These are phyloP conservation scores for Capsicum pubescens DNA, from an alignment of 257 asterid genomes.

Conservation along the genomic window DNA sequence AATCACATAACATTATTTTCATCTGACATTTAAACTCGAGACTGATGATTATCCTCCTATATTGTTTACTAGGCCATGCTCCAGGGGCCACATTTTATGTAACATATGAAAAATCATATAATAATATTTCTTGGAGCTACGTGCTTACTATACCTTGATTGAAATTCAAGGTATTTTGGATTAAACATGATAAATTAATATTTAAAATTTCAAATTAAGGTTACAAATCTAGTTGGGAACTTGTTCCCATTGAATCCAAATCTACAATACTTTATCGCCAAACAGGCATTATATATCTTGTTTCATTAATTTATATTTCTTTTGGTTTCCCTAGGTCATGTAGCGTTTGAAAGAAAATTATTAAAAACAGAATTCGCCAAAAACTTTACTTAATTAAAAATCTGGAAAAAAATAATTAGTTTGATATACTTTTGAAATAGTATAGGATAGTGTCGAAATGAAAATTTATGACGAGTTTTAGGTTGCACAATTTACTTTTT, in stretches of 20 bases:
- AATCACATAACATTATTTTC: too few relatives aligned
- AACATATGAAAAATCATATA: background rate
- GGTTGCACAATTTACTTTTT: too few relatives aligned
- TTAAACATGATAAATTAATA: background rate
- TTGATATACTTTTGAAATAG: background rate
- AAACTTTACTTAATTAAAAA: background rate
- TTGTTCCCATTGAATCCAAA: background rate
- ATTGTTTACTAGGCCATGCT: too few relatives aligned
- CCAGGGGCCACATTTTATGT: background rate
- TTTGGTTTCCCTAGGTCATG: background rate
- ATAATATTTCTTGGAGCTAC: background rate
- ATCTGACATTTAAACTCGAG: too few relatives aligned
- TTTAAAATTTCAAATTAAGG: background rate
- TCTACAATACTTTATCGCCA: background rate
- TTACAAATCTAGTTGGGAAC: conserved; percentile 1
- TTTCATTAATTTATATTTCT: background rate
- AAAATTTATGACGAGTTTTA: too few relatives aligned
- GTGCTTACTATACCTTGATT: background rate
- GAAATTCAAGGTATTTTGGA: background rate
- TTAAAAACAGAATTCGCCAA: background rate
- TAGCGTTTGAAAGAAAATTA: background rate
- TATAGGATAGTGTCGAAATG: background rate
- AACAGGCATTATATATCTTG: background rate
- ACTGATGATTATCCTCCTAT: too few relatives aligned
- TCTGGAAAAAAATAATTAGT: background rate